Percentiles rank a stretch among this genome's conserved stretches.
Conservation (phyloP, 2,329 filamentous ascomycete genomes). For the Ophiobolus disseminans region DNA sequence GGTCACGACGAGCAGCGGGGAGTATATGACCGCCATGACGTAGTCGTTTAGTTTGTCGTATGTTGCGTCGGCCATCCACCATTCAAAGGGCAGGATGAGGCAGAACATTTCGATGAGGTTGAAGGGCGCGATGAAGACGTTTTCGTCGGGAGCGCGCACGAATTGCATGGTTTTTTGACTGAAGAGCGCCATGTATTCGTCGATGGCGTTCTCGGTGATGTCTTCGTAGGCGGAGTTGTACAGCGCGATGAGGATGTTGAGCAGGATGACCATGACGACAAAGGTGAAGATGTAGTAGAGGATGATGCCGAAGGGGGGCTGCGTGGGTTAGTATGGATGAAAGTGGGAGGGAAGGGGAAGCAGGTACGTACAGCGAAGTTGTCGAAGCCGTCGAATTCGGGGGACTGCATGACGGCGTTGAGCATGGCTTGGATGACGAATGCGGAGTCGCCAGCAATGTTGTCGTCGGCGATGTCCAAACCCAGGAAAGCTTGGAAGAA, state of each 20-base stretch:
- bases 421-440: constrained; percentile 85
- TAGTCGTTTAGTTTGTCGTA: constrained; percentile 88
- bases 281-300: constrained; percentile 99
- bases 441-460: constrained; percentile 65
- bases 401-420: constrained; percentile 89
- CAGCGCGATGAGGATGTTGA: constrained; percentile 95
- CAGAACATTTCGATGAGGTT: constrained; percentile 89
- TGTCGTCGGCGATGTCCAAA: constrained; percentile 81
- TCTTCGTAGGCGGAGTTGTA: constrained; percentile 98
- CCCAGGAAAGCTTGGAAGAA: constrained; percentile 96
- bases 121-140: constrained; percentile 95
- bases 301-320: constrained; percentile 87
- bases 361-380: constrained; percentile 67
- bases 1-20: constrained; percentile 79
- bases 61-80: constrained; percentile 80
- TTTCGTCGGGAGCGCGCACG: constrained; percentile 94
- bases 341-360: background rate
- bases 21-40: constrained; percentile 87
- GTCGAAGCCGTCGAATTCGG: constrained; percentile 89
- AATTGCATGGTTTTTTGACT: constrained; percentile 96
- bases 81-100: constrained; percentile 83
- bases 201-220: constrained; percentile 89
- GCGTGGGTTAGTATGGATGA: constrained; percentile 8
- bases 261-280: constrained; percentile 90
- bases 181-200: constrained; percentile 95